Percentiles rank a stretch among this genome's conserved stretches.
phyloP scores from a whole-genome alignment of 768 basidiomycete species.

The Holtermannia corniformis region DNA sequence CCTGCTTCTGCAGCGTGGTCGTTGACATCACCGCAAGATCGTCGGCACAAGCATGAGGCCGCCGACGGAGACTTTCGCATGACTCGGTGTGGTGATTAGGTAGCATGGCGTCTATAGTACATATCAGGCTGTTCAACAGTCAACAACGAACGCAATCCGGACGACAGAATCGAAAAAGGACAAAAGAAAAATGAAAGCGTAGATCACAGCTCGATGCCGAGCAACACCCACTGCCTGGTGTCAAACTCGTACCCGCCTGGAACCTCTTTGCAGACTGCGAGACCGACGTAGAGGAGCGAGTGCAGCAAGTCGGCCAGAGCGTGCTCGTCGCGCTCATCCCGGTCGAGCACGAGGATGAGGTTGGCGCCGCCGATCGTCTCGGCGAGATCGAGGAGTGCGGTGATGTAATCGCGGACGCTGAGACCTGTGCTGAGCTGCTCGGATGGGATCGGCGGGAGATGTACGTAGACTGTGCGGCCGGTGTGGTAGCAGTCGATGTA shows the following conservation, averaged over 20 bases:
- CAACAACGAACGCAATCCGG: too few species aligned
- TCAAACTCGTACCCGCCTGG: slow-evolving; percentile 36
- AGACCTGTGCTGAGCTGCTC: slow-evolving; percentile 23
- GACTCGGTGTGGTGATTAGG: too few species aligned
- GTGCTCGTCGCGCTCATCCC: slow-evolving; percentile 26
- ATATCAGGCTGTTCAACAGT: too few species aligned
- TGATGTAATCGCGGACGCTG: slow-evolving; percentile 36
- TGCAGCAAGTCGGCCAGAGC: slow-evolving; percentile 31
- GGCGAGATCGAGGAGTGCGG: slow-evolving; percentile 36
- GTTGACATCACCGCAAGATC: too few species aligned
- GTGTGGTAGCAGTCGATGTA: slow-evolving; percentile 18
- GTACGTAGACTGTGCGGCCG: slow-evolving; percentile 25
- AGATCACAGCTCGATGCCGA: slow-evolving; percentile 36
- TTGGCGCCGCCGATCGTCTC: slow-evolving; percentile 30
- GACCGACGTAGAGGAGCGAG: slow-evolving; percentile 37
- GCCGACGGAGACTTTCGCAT: too few species aligned
- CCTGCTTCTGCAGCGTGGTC: too few species aligned
- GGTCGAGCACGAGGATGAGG: slow-evolving; percentile 32
- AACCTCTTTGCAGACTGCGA: slow-evolving; percentile 25
- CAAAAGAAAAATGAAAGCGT: too few species aligned
- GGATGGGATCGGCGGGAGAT: slow-evolving; percentile 18
- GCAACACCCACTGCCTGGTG: slow-evolving; percentile 35
- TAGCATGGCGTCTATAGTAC: too few species aligned
- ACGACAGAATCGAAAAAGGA: too few species aligned
- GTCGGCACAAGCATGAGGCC: too few species aligned